phyloP scores from a whole-genome alignment of 208 protist genomes.

The Crithidia expoeki region DNA sequence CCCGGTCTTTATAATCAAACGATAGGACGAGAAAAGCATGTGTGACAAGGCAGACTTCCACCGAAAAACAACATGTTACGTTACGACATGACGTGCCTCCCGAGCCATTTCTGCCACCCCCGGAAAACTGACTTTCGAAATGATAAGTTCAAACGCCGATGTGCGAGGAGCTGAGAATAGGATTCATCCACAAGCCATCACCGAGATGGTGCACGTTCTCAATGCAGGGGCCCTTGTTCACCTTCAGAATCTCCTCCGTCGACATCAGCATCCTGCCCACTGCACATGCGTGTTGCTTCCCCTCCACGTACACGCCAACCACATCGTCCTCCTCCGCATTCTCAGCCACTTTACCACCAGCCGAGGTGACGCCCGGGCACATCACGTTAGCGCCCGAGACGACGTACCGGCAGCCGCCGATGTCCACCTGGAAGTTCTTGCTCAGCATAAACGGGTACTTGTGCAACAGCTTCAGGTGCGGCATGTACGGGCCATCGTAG shows the following conservation, averaged over 20 bases:
- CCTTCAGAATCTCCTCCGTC: conserved; percentile 89
- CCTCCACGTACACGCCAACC: conserved; percentile 94
- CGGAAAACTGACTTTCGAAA: background rate
- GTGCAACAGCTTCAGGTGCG: conserved; percentile 95
- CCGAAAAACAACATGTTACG: no score
- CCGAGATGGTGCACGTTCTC: conserved; percentile 97
- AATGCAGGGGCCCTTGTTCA: conserved; percentile 95
- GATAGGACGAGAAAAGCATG: no score
- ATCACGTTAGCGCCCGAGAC: conserved; percentile 98
- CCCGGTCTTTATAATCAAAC: no score
- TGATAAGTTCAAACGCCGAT: conserved; percentile 51
- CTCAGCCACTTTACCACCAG: conserved; percentile 83
- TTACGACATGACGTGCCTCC: no score
- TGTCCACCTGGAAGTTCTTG: conserved; percentile 95
- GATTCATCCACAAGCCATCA: conserved; percentile 97
- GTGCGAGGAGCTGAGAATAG: conserved; percentile 83
- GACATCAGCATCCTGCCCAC: conserved; percentile 94
- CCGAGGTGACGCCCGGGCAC: conserved; percentile 96
- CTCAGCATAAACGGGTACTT: conserved; percentile 97
- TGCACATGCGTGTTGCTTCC: conserved; percentile 96
- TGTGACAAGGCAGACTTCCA: no score
- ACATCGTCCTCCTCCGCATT: conserved; percentile 59
- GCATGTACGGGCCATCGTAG: conserved; percentile 95
- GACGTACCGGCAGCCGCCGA: conserved; percentile 97
- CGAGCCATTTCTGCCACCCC: background rate